Conservation (phyloP, 805 yeast genomes). For the Hanseniaspora jakobsenii region DNA sequence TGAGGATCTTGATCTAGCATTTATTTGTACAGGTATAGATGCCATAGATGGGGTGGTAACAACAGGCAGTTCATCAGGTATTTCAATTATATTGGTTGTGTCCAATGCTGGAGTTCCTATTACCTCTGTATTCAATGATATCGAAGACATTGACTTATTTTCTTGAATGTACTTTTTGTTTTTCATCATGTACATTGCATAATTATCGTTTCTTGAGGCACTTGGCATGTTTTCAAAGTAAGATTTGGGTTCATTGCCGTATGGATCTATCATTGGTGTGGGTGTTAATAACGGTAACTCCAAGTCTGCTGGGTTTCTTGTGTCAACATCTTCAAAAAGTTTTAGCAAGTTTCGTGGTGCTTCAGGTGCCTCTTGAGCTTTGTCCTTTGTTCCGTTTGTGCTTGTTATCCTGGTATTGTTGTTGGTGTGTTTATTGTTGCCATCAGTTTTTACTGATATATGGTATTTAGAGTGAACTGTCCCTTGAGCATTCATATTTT, state of each 20-base stretch:
- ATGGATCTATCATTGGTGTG: slow-evolving; percentile 12
- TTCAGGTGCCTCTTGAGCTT: slow-evolving; percentile 20
- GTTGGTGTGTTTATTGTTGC: slow-evolving; percentile 16
- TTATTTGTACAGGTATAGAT: slow-evolving; percentile 31
- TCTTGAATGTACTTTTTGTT: slow-evolving; percentile 13
- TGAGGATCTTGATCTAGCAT: slow-evolving; percentile 30
- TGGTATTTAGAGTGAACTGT: slow-evolving; percentile 19
- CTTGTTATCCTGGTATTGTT: slow-evolving; percentile 24
- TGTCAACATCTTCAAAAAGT: slow-evolving; percentile 39
- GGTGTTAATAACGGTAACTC: slow-evolving; percentile 11
- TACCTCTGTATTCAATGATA: slow-evolving; percentile 15
- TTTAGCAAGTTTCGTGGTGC: slow-evolving; percentile 65
- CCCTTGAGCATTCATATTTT: slow-evolving; percentile 10
- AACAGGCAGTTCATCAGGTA: slow-evolving; percentile 38
- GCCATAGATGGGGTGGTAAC: slow-evolving; percentile 20
- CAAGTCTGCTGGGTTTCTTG: slow-evolving; percentile 3
- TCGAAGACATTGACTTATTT: neutral
- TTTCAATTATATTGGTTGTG: slow-evolving; percentile 36
- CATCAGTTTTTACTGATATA: neutral
- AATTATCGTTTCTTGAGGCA: slow-evolving; percentile 1
- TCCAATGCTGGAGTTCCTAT: slow-evolving; percentile 14
- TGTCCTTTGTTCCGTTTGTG: slow-evolving; percentile 27
- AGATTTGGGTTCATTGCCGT: slow-evolving; percentile 12
- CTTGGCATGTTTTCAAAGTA: slow-evolving; percentile 11
- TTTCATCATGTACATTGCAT: slow-evolving; percentile 13